These are phyloP conservation scores for Rhazya stricta DNA, from an alignment of 257 asterid species.

Conservation along the genomic window DNA sequence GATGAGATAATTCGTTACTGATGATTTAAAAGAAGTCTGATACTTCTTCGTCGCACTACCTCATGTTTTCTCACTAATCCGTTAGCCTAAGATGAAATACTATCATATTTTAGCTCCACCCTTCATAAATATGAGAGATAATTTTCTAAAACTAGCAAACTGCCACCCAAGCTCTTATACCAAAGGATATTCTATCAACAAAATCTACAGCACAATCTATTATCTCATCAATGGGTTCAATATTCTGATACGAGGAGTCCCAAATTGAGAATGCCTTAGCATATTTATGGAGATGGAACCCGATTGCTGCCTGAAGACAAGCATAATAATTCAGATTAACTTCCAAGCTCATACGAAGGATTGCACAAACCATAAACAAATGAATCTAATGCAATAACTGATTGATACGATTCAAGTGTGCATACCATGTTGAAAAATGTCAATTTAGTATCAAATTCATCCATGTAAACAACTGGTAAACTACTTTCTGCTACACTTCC, in stretches of 20 bases:
- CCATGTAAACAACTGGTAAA: constrained; percentile 39
- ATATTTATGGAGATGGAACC: constrained; percentile 91
- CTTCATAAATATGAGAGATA: too few species aligned
- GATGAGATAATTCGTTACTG: too few species aligned
- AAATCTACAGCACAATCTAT: constrained; percentile 6
- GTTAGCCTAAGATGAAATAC: background rate
- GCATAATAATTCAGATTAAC: constrained; percentile 10
- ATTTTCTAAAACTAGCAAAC: too few species aligned
- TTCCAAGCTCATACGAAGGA: constrained; percentile 15
- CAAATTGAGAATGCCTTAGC: constrained; percentile 58
- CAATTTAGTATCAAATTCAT: constrained; percentile 57
- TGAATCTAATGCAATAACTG: constrained; percentile 17
- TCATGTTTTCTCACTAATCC: background rate
- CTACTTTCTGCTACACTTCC: constrained; percentile 39
- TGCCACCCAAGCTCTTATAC: too few species aligned
- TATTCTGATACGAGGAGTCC: constrained; percentile 72
- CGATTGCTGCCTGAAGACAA: constrained; percentile 70
- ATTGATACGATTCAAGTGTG: constrained; percentile 14
- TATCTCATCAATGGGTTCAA: constrained; percentile 91
- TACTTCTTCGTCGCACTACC: background rate
- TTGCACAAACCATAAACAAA: background rate
- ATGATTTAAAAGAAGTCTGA: background rate
- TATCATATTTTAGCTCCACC: background rate
- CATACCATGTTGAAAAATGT: constrained; percentile 66
- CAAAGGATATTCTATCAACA: too few species aligned